Evolutionary conservation across 2,329 filamentous ascomycete genomes (phyloP).

Genomic region (Tolypocladium endophyticum): DNA sequence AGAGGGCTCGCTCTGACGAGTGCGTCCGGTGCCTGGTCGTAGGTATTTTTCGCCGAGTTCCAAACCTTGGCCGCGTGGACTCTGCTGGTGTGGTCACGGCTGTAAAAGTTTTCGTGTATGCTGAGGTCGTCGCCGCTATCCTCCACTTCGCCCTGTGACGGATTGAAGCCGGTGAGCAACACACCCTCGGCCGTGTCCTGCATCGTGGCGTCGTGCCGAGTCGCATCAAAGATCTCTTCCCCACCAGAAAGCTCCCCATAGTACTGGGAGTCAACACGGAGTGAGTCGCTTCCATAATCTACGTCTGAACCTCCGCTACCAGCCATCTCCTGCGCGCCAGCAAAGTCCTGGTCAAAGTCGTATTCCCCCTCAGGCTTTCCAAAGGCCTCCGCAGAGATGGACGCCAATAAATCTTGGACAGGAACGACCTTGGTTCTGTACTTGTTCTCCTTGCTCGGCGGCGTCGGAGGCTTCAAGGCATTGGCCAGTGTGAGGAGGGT

Average conservation of each 20-base stretch:
- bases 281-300: conserved; percentile 20
- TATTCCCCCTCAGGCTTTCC: conserved; percentile 49
- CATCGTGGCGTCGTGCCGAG: conserved; percentile 21
- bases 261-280: conserved; percentile 34
- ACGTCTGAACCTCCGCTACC: conserved; percentile 24
- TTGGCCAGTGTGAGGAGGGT: conserved; percentile 74
- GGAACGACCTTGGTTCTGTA: conserved; percentile 83
- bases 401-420: conserved; percentile 78
- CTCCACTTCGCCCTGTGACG: conserved; percentile 19
- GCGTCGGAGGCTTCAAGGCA: conserved; percentile 71
- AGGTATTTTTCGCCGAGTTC: conserved; percentile 68
- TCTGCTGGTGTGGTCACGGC: conserved; percentile 46
- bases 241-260: conserved; percentile 31
- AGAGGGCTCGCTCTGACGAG: conserved; percentile 60
- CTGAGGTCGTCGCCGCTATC: conserved; percentile 49
- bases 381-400: conserved; percentile 81
- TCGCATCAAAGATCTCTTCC: conserved; percentile 39
- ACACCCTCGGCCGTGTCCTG: conserved; percentile 26
- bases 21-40: conserved; percentile 52
- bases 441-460: conserved; percentile 72
- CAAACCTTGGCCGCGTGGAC: conserved; percentile 61
- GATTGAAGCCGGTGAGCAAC: conserved; percentile 21
- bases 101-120: conserved; percentile 72
- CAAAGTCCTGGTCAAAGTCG: conserved; percentile 54
- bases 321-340: conserved; percentile 38